Evolutionary conservation across 1,284 basidiomycete species (phyloP), one percentile per base, ranked within the genome.

Genomic region (Trichosporon sp.): DNA sequence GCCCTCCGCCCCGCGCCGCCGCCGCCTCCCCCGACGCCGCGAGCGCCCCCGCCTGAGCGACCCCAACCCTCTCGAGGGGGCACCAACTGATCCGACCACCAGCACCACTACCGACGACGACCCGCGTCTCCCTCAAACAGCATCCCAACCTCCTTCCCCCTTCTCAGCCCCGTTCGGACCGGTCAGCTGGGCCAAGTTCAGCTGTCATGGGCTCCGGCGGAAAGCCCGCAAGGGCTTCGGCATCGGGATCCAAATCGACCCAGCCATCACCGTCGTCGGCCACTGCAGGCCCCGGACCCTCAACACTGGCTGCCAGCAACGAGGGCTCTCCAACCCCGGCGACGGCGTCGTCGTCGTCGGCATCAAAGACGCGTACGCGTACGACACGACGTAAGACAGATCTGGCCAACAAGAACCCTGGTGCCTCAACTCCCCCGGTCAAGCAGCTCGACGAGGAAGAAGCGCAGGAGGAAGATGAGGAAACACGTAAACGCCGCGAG

Each of bases 391-490:
- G 49, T 29, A 54, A 54, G 49, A 54, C 49, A 29, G 49, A 54
- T 54, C 49, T 54, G 5, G 49, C 49, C 49, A 27, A 29, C 49
- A 54, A 54, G 49, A 14, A 14, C 49, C 49, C 49, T 27, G 49
- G 49, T 54, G 49, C 49, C 49, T 54, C 49, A 27, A 54, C 49
- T 8, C 49, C 49, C 16, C 49, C 49, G 25, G 49, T 54, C 14
- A 54, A 54, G 49, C 49, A 54, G 29, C 49, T 54, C 49, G 49
- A 54, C 49, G 49, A 54, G 27, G 49, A 54, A 7, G 49, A 54
- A 5, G 49, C 49, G 3, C 49, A 27, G 59, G 65, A 59, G 36
- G 37, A 62, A 16, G 62, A 40, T 56, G 62, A 60, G 16, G 57
- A 59, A 36, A 21, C 25, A 27, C 64, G 44, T 23, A 63, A 44